Evolutionary conservation across 2,329 filamentous ascomycete genomes (phyloP).

Genomic region (Apiospora koreana): DNA sequence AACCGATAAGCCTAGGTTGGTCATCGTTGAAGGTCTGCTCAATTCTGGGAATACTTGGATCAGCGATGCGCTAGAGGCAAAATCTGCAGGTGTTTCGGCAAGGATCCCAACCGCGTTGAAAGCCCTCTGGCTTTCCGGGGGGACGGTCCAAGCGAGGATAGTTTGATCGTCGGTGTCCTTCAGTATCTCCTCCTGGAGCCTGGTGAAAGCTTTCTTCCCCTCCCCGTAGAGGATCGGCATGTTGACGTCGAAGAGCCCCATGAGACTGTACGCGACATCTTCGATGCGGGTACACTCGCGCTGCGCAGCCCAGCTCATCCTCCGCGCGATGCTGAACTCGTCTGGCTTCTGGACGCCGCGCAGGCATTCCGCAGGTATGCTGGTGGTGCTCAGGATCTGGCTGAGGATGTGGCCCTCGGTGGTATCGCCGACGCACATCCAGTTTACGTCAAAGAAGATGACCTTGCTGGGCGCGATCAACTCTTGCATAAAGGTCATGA

Average conservation of each 20-base stretch:
- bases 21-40: conserved; percentile 11
- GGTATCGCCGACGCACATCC: conserved; percentile 4
- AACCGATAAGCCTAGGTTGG: conserved; percentile 10
- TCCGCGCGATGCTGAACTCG: conserved; percentile 5
- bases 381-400: background rate
- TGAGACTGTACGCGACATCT: conserved; percentile 33
- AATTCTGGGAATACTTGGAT: conserved; percentile 5
- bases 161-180: background rate
- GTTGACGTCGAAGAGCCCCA: conserved; percentile 33
- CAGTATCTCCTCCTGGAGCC: conserved; percentile 32
- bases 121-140: background rate
- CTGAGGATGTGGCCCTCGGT: background rate
- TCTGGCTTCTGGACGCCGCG: background rate
- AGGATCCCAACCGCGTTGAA: conserved; percentile 8
- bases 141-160: background rate
- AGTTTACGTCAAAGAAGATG: conserved; percentile 8
- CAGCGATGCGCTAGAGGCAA: conserved; percentile 2
- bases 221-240: conserved; percentile 36
- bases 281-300: conserved; percentile 27
- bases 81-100: conserved; percentile 7
- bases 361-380: conserved; percentile 1
- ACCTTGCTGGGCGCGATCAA: conserved; percentile 11
- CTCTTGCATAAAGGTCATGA: no score
- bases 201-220: conserved; percentile 27
- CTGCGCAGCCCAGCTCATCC: conserved; percentile 28